Conservation (phyloP, 139 green algal species). For the Chlamydomonas urium region DNA sequence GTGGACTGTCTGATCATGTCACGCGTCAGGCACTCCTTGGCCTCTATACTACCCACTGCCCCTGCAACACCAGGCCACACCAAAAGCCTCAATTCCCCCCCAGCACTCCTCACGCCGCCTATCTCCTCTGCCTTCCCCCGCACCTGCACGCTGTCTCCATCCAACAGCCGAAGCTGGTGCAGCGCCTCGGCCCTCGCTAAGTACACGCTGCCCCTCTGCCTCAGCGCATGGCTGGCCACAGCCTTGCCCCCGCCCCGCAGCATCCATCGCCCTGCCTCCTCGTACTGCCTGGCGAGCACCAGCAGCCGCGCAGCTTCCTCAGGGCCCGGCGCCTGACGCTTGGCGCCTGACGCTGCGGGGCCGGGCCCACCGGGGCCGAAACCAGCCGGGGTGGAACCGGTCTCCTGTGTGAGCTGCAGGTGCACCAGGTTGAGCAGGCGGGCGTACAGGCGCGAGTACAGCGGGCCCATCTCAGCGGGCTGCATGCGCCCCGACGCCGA, state of each 20-base stretch:
- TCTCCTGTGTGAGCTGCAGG: conserved; percentile 11
- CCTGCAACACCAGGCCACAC: too few relatives aligned
- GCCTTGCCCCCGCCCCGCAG: too few relatives aligned
- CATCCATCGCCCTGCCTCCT: conserved; percentile 4
- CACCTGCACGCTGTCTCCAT: background rate
- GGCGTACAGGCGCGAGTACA: background rate
- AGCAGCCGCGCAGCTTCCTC: background rate
- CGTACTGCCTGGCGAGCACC: background rate
- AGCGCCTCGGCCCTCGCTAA: background rate
- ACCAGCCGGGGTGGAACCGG: too few relatives aligned
- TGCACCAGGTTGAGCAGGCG: conserved; percentile 6
- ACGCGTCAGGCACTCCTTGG: too few relatives aligned
- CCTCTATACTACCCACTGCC: too few relatives aligned
- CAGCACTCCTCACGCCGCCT: too few relatives aligned
- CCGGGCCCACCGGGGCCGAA: too few relatives aligned
- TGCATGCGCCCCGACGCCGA: background rate
- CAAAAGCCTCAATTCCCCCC: too few relatives aligned
- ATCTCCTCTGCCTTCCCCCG: background rate
- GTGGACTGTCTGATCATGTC: too few relatives aligned
- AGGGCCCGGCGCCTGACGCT: too few relatives aligned
- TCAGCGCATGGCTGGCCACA: too few relatives aligned
- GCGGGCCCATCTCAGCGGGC: background rate
- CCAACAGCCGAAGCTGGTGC: background rate
- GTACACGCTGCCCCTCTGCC: background rate
- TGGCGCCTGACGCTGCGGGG: too few relatives aligned